Conservation (phyloP, 1,284 basidiomycete species). For the Chalciporus piperatoides region DNA sequence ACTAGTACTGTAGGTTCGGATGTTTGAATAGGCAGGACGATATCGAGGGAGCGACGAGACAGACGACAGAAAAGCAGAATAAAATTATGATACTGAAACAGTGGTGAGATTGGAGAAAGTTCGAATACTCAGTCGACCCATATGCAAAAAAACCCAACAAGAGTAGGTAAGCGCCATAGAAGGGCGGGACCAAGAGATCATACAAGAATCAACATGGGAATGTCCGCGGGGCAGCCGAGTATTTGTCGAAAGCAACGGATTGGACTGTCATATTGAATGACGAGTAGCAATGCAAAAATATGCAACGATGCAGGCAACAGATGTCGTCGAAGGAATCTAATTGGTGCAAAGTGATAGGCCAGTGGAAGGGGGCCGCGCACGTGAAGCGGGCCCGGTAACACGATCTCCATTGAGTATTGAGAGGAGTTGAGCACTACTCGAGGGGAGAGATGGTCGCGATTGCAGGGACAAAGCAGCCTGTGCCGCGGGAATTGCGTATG, state of each 20-base stretch:
- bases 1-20: constrained; percentile 33
- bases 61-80: constrained; percentile 24
- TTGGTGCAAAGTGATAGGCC: constrained; percentile 23
- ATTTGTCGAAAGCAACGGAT: constrained; percentile 5
- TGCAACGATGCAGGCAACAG: constrained; percentile 12
- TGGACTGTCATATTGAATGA: constrained; percentile 6
- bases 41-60: constrained; percentile 19
- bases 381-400: constrained; percentile 14
- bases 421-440: constrained; percentile 33
- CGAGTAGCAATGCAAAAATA: constrained; percentile 20
- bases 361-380: constrained; percentile 7
- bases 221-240: constrained; percentile 1
- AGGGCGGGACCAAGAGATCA: constrained; percentile 12
- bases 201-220: constrained; percentile 15
- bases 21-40: constrained; percentile 11
- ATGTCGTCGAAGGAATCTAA: constrained; percentile 20
- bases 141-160: constrained; percentile 21
- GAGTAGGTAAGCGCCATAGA: constrained; percentile 18
- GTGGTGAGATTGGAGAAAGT: constrained; percentile 21
- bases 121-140: constrained; percentile 23
- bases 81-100: constrained; percentile 32
- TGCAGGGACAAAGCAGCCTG: constrained; percentile 13
- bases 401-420: constrained; percentile 36
- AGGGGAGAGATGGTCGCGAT: constrained; percentile 19
- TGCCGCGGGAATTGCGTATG: constrained; percentile 3